Conservation (phyloP, 2,329 filamentous ascomycete genomes). For the Monilinia fructicola region DNA sequence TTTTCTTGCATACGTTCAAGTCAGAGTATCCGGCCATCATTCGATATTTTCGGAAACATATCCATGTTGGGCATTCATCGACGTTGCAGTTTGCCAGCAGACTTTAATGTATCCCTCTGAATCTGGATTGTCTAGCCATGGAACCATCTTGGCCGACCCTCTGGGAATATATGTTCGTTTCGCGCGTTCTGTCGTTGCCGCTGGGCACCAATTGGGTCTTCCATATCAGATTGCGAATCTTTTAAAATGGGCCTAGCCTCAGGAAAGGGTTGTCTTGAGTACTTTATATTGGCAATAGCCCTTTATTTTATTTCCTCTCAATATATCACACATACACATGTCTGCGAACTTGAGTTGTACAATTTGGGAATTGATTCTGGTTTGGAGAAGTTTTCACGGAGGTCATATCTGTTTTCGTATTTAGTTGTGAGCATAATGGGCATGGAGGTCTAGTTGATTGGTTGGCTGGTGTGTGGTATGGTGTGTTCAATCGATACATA, state of each 20-base stretch:
- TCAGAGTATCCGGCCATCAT: background rate
- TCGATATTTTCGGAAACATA: background rate
- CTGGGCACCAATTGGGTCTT: background rate
- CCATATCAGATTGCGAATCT: background rate
- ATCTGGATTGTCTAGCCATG: background rate
- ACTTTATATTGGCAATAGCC: background rate
- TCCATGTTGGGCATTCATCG: background rate
- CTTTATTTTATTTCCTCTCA: background rate
- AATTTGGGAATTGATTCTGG: background rate
- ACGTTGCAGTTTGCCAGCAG: background rate
- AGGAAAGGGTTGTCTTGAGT: background rate
- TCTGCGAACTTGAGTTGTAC: conserved; percentile 10
- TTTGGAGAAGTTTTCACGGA: conserved; percentile 3
- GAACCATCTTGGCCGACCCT: background rate
- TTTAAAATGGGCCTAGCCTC: background rate
- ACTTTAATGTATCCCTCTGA: background rate
- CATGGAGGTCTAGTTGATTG: background rate
- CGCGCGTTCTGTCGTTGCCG: background rate
- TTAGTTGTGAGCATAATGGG: conserved; percentile 2
- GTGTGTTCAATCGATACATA: background rate
- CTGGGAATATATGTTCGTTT: background rate
- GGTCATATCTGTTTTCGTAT: conserved; percentile 13
- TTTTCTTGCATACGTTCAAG: background rate
- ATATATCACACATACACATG: background rate
- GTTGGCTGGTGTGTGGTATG: background rate